Evolutionary conservation across 768 basidiomycete genomes (phyloP).

Genomic region (Clavaria fumosa): DNA sequence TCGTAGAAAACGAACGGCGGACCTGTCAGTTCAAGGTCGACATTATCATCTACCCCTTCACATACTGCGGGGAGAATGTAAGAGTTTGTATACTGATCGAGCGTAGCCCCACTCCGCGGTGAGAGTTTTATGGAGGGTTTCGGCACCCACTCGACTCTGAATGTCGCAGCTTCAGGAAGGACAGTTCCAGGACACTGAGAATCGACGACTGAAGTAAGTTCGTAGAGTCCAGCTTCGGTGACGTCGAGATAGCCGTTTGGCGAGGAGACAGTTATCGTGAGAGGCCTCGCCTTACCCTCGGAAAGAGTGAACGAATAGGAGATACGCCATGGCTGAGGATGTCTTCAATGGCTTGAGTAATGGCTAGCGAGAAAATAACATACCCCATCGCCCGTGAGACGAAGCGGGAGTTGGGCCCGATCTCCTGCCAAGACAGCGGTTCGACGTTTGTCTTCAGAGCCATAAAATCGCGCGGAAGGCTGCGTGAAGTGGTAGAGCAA

Average conservation of each 20-base stretch:
- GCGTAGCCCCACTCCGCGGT: constrained; percentile 35
- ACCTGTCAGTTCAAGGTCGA: constrained; percentile 76
- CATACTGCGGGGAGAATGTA: constrained; percentile 67
- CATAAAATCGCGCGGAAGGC: constrained; percentile 84
- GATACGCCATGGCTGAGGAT: constrained; percentile 69
- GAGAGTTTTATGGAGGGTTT: constrained; percentile 62
- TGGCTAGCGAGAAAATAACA: constrained; percentile 19
- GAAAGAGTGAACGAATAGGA: no score
- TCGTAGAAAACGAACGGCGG: no score
- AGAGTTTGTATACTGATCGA: constrained; percentile 54
- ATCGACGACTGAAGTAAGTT: constrained; percentile 64
- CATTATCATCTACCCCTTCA: constrained; percentile 65
- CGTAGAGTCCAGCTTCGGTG: constrained; percentile 61
- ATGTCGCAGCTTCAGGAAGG: constrained; percentile 40
- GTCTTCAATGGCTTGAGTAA: no score
- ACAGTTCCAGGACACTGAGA: constrained; percentile 75
- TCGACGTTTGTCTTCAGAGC: constrained; percentile 37
- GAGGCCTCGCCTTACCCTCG: no score
- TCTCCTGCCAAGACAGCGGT: constrained; percentile 64
- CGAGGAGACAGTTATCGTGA: constrained; percentile 31
- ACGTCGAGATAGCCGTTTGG: constrained; percentile 64
- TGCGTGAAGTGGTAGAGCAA: constrained; percentile 15
- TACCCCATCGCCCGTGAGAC: constrained; percentile 85
- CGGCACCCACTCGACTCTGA: constrained; percentile 65
- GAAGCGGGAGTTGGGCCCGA: constrained; percentile 54